phyloP scores from a whole-genome alignment of 139 green algal species.

The Eudorina sp. region DNA sequence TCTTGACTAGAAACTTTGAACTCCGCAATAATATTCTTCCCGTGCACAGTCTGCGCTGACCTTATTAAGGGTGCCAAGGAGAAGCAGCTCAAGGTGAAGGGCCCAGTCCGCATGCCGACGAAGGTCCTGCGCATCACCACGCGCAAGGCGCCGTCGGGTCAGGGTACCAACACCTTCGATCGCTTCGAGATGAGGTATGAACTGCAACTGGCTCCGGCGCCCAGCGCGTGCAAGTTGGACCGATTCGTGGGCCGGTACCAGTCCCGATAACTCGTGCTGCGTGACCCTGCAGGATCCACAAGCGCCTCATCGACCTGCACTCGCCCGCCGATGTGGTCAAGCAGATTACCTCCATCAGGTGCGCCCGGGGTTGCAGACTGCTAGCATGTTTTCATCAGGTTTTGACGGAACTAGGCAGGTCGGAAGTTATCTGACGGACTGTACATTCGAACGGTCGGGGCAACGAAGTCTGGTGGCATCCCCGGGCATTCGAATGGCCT shows the following conservation, averaged over 20 bases:
- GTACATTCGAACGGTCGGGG: too few species aligned
- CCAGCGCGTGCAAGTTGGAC: too few species aligned
- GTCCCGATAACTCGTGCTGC: too few species aligned
- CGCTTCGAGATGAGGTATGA: slow-evolving; percentile 96
- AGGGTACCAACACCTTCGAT: slow-evolving; percentile 99
- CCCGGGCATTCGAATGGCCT: too few species aligned
- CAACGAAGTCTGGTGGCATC: too few species aligned
- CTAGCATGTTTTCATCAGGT: background rate
- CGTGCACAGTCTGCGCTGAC: slow-evolving; percentile 90
- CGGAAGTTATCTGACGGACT: too few species aligned
- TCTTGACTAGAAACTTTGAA: too few species aligned
- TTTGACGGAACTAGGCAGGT: too few species aligned
- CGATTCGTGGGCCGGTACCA: too few species aligned
- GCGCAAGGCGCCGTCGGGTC: slow-evolving; percentile 97
- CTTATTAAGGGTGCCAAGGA: slow-evolving; percentile 98
- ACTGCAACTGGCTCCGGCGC: too few species aligned
- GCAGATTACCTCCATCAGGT: slow-evolving; percentile 98
- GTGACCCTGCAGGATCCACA: slow-evolving; percentile 95
- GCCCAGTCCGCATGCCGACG: slow-evolving; percentile 98
- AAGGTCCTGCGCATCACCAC: slow-evolving; percentile 98
- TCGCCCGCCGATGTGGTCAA: slow-evolving; percentile 98
- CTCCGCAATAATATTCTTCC: background rate
- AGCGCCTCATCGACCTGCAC: slow-evolving; percentile 99
- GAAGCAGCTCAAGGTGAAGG: slow-evolving; percentile 98
- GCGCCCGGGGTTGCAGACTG: background rate